Percentiles rank a stretch among this genome's conserved stretches.
phyloP scores from a whole-genome alignment of 1,284 basidiomycete genomes.

The Ganoderma sp. region DNA sequence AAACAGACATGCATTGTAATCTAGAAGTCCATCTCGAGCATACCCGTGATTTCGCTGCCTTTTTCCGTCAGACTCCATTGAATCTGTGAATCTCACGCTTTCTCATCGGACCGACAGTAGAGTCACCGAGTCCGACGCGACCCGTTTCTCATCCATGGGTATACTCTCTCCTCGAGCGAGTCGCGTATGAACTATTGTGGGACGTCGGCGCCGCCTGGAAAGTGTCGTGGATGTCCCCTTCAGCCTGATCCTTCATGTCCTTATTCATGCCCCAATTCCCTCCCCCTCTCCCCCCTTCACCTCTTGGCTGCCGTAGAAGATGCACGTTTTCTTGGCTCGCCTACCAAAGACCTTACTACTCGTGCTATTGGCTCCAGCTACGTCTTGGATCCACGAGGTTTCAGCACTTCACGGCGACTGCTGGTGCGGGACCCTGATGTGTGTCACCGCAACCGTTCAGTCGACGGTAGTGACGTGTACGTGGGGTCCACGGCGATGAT shows the following conservation, averaged over 20 bases:
- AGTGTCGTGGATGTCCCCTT: slow-evolving; percentile 11
- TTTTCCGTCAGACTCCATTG: not conserved
- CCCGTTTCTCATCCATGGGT: slow-evolving; percentile 23
- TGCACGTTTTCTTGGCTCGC: slow-evolving; percentile 21
- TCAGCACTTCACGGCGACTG: slow-evolving; percentile 47
- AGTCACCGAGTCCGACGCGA: slow-evolving; percentile 8
- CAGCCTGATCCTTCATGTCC: slow-evolving; percentile 9
- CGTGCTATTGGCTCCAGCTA: slow-evolving; percentile 12
- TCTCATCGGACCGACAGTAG: slow-evolving; percentile 1
- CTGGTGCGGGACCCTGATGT: slow-evolving; percentile 51
- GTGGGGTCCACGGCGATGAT: slow-evolving; percentile 25
- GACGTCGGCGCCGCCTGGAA: slow-evolving; percentile 8
- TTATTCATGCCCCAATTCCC: slow-evolving; percentile 11
- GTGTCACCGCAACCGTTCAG: slow-evolving; percentile 52
- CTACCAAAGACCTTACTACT: slow-evolving; percentile 25
- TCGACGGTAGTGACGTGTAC: slow-evolving; percentile 52
- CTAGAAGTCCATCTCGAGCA: slow-evolving; percentile 26
- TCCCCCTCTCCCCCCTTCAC: slow-evolving; percentile 6
- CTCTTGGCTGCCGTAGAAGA: slow-evolving; percentile 26
- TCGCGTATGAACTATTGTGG: slow-evolving; percentile 20
- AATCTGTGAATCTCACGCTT: slow-evolving; percentile 21
- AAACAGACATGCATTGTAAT: slow-evolving; percentile 24
- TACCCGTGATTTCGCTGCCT: slow-evolving; percentile 25
- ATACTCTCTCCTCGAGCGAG: not conserved
- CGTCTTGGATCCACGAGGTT: slow-evolving; percentile 21